These are phyloP conservation scores for Colletotrichum horii DNA, from an alignment of 2,329 filamentous ascomycete genomes.

Conservation along the genomic window DNA sequence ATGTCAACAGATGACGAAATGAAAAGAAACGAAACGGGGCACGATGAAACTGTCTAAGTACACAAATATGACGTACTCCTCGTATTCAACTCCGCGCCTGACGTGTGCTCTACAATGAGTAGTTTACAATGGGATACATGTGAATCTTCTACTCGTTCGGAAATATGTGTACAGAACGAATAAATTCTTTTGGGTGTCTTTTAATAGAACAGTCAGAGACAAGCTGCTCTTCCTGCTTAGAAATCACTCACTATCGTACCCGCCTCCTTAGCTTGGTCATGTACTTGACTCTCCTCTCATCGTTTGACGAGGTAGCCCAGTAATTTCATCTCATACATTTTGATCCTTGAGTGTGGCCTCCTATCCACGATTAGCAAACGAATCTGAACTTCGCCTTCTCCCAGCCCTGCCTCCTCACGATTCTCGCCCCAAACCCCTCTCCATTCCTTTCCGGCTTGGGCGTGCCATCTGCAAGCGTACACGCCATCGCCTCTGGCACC, in stretches of 20 bases:
- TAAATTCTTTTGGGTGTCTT: too few species aligned
- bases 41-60: too few species aligned
- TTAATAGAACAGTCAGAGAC: too few species aligned
- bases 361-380: background rate
- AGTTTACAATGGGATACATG: too few species aligned
- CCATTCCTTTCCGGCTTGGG: background rate
- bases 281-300: fast-evolving
- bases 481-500: background rate
- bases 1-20: too few species aligned
- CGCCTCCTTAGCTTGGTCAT: background rate
- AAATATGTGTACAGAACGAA: too few species aligned
- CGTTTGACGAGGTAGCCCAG: background rate
- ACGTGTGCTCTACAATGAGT: too few species aligned
- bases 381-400: background rate
- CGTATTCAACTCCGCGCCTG: too few species aligned
- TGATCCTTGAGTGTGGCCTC: background rate
- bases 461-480: background rate
- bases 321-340: background rate
- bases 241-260: background rate
- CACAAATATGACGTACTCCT: too few species aligned
- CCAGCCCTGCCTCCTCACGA: background rate
- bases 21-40: too few species aligned
- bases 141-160: too few species aligned
- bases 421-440: background rate
- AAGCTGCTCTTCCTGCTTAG: too few species aligned